phyloP scores from a whole-genome alignment of 176 grass and related monocot species.

The Coix lacrymajobi region DNA sequence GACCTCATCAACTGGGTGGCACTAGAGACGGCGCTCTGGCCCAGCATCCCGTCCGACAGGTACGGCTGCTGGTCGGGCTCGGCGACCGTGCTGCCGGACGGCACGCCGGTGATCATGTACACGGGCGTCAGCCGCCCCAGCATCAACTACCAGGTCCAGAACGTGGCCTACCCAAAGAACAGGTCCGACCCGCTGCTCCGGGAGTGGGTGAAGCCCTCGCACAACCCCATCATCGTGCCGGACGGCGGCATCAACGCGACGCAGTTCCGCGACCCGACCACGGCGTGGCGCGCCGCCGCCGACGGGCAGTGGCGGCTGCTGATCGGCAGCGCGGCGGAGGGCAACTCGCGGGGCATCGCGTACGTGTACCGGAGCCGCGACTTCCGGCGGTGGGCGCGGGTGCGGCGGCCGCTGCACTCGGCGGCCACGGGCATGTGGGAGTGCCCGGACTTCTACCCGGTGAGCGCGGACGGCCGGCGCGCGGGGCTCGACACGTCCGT shows the following conservation, averaged over 20 bases:
- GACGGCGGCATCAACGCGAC: constrained; percentile 44
- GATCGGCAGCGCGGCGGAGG: constrained; percentile 31
- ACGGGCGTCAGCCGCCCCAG: constrained; percentile 34
- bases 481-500: constrained; percentile 38
- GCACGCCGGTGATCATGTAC: constrained; percentile 54
- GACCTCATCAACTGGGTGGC: constrained; percentile 73
- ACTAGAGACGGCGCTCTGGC: constrained; percentile 42
- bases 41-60: constrained; percentile 46
- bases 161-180: constrained; percentile 55
- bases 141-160: constrained; percentile 59
- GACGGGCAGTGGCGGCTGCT: constrained; percentile 55
- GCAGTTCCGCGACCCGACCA: constrained; percentile 69
- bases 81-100: constrained; percentile 39
- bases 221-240: constrained; percentile 62
- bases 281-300: constrained; percentile 36
- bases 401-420: constrained; percentile 53
- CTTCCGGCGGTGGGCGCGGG: constrained; percentile 54
- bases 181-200: constrained; percentile 48
- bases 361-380: constrained; percentile 68
- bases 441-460: constrained; percentile 82
- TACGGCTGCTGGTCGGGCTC: constrained; percentile 75
- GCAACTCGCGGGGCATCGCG: constrained; percentile 19
- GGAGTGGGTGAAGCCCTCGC: constrained; percentile 53
- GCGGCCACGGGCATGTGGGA: constrained; percentile 79
- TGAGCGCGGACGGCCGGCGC: background rate